Conservation (phyloP, 108 stramenopile genomes). For the Fistulifera pelliculosa region DNA sequence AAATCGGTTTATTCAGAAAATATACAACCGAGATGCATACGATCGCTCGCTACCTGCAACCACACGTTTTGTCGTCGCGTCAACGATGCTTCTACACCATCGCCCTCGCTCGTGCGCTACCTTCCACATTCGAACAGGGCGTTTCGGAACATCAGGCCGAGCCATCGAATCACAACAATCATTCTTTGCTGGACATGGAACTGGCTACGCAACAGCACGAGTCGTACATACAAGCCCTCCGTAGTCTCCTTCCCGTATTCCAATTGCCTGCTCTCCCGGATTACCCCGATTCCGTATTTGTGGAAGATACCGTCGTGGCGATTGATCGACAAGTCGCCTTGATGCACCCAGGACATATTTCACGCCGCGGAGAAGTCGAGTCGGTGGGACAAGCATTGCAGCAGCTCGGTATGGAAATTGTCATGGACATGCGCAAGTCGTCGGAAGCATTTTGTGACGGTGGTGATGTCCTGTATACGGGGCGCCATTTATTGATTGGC, state of each 20-base stretch:
- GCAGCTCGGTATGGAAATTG: constrained; percentile 26
- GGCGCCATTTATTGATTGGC: constrained; percentile 60
- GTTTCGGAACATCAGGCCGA: constrained; percentile 21
- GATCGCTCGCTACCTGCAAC: no score
- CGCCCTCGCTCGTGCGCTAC: constrained; percentile 43
- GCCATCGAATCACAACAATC: neutral
- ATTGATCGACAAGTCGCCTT: constrained; percentile 39
- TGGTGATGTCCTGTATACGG: constrained; percentile 61
- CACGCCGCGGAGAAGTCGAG: constrained; percentile 52
- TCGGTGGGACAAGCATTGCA: constrained; percentile 24
- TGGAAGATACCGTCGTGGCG: constrained; percentile 64
- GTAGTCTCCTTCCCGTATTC: constrained; percentile 6
- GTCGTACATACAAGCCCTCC: constrained; percentile 27
- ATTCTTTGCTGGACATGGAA: constrained; percentile 10
- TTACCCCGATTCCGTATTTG: constrained; percentile 55
- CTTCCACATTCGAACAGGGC: constrained; percentile 38
- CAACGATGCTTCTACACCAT: constrained; percentile 16
- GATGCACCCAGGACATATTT: constrained; percentile 35
- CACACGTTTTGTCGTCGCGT: neutral
- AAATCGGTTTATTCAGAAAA: no score
- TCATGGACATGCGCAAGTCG: constrained; percentile 34
- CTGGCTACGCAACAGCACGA: constrained; percentile 33
- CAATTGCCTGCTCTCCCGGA: constrained; percentile 37
- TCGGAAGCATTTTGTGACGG: constrained; percentile 41
- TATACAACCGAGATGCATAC: no score